Conservation (phyloP, 345 rosid genomes). For the Sonneratia caseolaris region DNA sequence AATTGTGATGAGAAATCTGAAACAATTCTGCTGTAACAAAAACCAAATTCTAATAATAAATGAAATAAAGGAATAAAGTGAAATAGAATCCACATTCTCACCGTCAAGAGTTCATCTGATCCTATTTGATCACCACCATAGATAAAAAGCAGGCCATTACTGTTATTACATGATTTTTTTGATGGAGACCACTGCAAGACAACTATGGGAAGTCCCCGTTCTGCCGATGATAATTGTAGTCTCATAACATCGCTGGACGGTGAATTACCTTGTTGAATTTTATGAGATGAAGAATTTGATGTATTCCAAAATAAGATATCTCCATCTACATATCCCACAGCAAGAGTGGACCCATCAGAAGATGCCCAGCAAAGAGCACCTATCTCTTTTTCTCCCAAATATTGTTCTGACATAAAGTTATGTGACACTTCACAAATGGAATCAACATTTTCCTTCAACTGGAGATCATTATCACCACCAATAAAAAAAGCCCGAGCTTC, state of each 20-base stretch:
- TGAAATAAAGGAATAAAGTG: not conserved
- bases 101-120: slow-evolving; percentile 63
- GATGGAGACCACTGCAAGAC: slow-evolving; percentile 51
- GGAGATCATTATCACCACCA: slow-evolving; percentile 60
- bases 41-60: not conserved
- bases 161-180: slow-evolving; percentile 25
- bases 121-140: slow-evolving; percentile 74
- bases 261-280: slow-evolving; percentile 21
- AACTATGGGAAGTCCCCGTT: slow-evolving; percentile 60
- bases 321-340: slow-evolving; percentile 64
- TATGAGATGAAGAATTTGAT: slow-evolving; percentile 19
- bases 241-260: slow-evolving; percentile 37
- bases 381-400: slow-evolving; percentile 48
- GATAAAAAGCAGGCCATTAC: slow-evolving; percentile 44
- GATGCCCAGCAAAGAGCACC: slow-evolving; percentile 76
- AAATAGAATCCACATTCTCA: slow-evolving; percentile 16
- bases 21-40: not conserved
- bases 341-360: slow-evolving; percentile 47
- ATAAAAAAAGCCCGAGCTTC: slow-evolving; percentile 36
- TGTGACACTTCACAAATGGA: slow-evolving; percentile 14
- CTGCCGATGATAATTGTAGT: slow-evolving; percentile 49
- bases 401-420: slow-evolving; percentile 15
- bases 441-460: slow-evolving; percentile 28
- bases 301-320: slow-evolving; percentile 68
- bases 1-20: not conserved